These are phyloP conservation scores for Pilaira anomala DNA, from an alignment of 192 early-diverging fungal species.

Conservation along the genomic window DNA sequence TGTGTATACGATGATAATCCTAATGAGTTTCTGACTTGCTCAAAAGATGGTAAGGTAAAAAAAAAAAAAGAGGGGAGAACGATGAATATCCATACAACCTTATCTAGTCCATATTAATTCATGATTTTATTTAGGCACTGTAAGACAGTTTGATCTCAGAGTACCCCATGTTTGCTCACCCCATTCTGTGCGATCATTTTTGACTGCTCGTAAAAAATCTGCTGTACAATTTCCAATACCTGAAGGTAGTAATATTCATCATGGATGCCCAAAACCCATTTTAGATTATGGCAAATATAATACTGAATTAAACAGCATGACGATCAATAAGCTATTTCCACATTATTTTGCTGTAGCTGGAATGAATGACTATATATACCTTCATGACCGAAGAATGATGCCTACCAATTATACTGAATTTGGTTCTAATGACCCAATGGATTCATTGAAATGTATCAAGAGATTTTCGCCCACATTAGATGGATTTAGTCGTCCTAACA, in stretches of 20 bases:
- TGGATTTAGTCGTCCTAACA: background rate
- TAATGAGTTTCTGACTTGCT: constrained; percentile 55
- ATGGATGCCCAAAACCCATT: constrained; percentile 35
- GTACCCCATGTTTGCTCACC: constrained; percentile 35
- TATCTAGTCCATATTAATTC: too few relatives aligned
- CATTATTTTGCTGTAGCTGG: constrained; percentile 61
- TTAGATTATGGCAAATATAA: constrained; percentile 43
- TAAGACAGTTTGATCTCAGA: constrained; percentile 57
- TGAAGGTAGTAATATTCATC: background rate
- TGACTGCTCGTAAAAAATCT: constrained; percentile 6
- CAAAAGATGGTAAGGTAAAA: constrained; percentile 46
- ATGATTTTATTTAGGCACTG: constrained; percentile 12
- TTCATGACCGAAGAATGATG: constrained; percentile 50
- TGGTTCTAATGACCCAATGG: background rate
- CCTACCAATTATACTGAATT: background rate
- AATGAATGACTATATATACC: constrained; percentile 32
- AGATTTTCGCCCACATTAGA: constrained; percentile 17
- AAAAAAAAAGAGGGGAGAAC: too few relatives aligned
- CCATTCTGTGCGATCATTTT: constrained; percentile 7
- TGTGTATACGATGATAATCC: constrained; percentile 44
- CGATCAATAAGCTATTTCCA: constrained; percentile 45
- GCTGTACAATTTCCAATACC: constrained; percentile 1
- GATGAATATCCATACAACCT: too few relatives aligned
- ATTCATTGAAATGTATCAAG: constrained; percentile 19
- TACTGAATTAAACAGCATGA: constrained; percentile 50